phyloP scores from a whole-genome alignment of 148 eudicot genomes.

The Camellia granthamiana region DNA sequence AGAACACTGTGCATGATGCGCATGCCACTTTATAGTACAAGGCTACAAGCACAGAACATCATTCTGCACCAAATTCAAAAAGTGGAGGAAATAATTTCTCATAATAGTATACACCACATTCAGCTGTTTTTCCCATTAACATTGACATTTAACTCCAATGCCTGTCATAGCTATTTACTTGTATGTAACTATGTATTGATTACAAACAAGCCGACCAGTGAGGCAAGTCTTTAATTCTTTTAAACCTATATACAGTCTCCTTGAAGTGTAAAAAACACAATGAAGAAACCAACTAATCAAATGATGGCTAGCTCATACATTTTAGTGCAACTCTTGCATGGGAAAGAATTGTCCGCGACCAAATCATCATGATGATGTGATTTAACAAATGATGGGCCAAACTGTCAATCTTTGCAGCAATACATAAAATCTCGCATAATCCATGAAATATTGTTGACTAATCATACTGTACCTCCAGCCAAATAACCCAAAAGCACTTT shows the following conservation, averaged over 20 bases:
- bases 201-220: background rate
- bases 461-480: background rate
- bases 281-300: slow-evolving; percentile 5
- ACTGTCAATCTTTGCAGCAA: background rate
- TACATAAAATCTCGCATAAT: background rate
- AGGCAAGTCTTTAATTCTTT: background rate
- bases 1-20: slow-evolving; percentile 1
- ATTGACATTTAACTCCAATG: background rate
- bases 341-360: background rate
- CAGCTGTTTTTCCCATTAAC: background rate
- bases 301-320: background rate
- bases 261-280: background rate
- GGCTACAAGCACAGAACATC: slow-evolving; percentile 2
- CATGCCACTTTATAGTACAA: slow-evolving; percentile 1
- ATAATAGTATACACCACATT: background rate
- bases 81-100: background rate
- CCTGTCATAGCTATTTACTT: background rate
- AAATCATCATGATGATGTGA: background rate
- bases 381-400: background rate
- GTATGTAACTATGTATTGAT: background rate
- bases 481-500: background rate
- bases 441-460: background rate
- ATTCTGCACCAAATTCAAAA: background rate
- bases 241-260: background rate
- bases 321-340: background rate